phyloP scores from a whole-genome alignment of 768 basidiomycete species.

The Xerocomus potaroensis region DNA sequence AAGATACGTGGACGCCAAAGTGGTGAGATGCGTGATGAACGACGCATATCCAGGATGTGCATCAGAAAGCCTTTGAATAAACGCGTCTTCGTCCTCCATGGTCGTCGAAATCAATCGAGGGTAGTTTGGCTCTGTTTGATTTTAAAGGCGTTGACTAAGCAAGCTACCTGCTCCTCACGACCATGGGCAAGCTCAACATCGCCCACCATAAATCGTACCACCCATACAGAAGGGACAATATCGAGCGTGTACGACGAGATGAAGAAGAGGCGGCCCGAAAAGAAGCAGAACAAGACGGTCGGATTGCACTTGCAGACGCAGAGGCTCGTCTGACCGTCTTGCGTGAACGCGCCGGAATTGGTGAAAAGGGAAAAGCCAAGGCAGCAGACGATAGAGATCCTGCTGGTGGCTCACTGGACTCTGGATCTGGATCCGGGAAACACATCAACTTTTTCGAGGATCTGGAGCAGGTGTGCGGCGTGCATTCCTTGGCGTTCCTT shows the following conservation, averaged over 20 bases:
- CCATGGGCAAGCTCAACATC: conserved; percentile 86
- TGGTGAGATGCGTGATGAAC: conserved; percentile 22
- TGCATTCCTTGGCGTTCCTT: background rate
- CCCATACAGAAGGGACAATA: conserved; percentile 80
- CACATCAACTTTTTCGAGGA: conserved; percentile 87
- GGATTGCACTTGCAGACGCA: conserved; percentile 72
- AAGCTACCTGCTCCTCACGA: no score
- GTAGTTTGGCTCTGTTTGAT: conserved; percentile 16
- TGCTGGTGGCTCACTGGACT: background rate
- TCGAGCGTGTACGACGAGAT: conserved; percentile 73
- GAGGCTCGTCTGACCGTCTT: conserved; percentile 71
- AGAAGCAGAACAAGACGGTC: conserved; percentile 66
- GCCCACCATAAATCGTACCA: conserved; percentile 92
- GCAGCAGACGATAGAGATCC: conserved; percentile 29
- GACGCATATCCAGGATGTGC: conserved; percentile 23
- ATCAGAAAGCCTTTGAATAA: conserved; percentile 4
- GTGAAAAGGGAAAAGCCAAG: conserved; percentile 34
- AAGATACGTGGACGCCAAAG: conserved; percentile 36
- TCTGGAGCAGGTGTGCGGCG: conserved; percentile 56
- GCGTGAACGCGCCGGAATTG: conserved; percentile 53
- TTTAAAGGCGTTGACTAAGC: conserved; percentile 15
- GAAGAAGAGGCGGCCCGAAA: conserved; percentile 72
- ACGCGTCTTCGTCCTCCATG: conserved; percentile 9
- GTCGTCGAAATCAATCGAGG: background rate
- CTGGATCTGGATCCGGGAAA: conserved; percentile 36